Conservation (phyloP, 768 basidiomycete species). For the Terana coerulea region DNA sequence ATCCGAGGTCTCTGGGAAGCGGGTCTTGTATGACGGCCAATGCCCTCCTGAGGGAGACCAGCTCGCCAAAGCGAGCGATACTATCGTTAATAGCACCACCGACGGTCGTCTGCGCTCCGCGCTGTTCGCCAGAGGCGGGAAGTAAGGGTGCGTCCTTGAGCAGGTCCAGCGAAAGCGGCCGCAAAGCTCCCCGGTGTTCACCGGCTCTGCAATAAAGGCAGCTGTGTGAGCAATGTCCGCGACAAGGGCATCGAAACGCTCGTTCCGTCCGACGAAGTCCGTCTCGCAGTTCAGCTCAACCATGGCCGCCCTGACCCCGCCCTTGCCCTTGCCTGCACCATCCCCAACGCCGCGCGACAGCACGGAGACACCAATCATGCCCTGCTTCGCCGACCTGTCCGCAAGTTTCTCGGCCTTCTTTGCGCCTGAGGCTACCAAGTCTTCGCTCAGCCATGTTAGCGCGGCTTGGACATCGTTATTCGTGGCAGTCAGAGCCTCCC, state of each 20-base stretch:
- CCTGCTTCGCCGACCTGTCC: constrained; percentile 70
- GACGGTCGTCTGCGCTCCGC: constrained; percentile 44
- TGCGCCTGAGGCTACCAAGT: constrained; percentile 66
- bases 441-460: constrained; percentile 76
- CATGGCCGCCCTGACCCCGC: constrained; percentile 68
- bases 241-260: constrained; percentile 74
- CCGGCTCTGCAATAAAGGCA: constrained; percentile 63
- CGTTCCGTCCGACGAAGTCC: constrained; percentile 90
- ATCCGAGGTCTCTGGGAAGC: constrained; percentile 34
- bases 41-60: constrained; percentile 66
- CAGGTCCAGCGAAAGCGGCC: constrained; percentile 46
- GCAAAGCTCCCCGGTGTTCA: constrained; percentile 33
- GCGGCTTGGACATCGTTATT: constrained; percentile 74
- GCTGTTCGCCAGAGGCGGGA: constrained; percentile 30
- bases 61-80: constrained; percentile 78
- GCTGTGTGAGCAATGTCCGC: constrained; percentile 80
- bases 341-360: constrained; percentile 53
- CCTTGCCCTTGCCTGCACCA: constrained; percentile 28
- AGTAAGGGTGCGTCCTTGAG: constrained; percentile 69
- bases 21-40: constrained; percentile 36
- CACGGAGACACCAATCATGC: constrained; percentile 73
- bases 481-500: constrained; percentile 75
- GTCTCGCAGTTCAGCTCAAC: constrained; percentile 96
- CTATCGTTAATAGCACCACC: constrained; percentile 61
- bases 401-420: constrained; percentile 83